Evolutionary conservation across 2,329 filamentous ascomycete species (phyloP).

Genomic region (Claviceps fusiformis): DNA sequence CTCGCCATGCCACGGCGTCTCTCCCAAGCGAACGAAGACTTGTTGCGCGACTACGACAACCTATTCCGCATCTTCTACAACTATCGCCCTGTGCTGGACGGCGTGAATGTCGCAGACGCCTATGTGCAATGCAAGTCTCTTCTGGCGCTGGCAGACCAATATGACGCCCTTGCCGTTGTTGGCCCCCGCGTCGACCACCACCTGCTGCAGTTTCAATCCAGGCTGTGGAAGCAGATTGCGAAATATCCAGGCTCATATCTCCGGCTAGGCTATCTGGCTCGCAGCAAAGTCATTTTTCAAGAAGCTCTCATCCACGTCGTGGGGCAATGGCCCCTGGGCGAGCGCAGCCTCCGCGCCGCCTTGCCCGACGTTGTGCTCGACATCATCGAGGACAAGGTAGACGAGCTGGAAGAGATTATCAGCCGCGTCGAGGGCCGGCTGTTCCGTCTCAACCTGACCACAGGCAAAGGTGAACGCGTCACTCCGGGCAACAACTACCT

Average conservation of each 20-base stretch:
- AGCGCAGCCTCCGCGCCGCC: constrained; percentile 60
- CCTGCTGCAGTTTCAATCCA: constrained; percentile 76
- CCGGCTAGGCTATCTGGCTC: constrained; percentile 73
- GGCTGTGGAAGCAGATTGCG: constrained; percentile 90
- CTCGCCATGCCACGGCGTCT: constrained; percentile 37
- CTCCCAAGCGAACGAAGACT: constrained; percentile 54
- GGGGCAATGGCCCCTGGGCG: constrained; percentile 78
- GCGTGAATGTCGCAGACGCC: constrained; percentile 78
- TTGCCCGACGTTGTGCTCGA: constrained; percentile 69
- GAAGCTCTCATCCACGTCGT: constrained; percentile 90
- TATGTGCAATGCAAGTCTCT: constrained; percentile 92
- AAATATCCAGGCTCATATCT: constrained; percentile 92
- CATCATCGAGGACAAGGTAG: constrained; percentile 87
- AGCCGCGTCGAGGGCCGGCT: constrained; percentile 67
- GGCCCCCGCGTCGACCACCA: constrained; percentile 89
- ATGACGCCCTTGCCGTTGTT: constrained; percentile 78
- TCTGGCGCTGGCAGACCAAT: constrained; percentile 80
- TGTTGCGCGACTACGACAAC: constrained; percentile 88
- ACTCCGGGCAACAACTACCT: constrained; percentile 67
- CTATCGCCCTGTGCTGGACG: constrained; percentile 68
- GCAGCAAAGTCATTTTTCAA: constrained; percentile 70
- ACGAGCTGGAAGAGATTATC: constrained; percentile 76
- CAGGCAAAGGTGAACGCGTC: constrained; percentile 68
- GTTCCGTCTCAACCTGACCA: constrained; percentile 69
- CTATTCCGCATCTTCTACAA: constrained; percentile 95